Percentiles rank a stretch among this genome's conserved stretches.
These are phyloP conservation scores for Chlamydomonas urium DNA, from an alignment of 139 green algal species.

Conservation along the genomic window DNA sequence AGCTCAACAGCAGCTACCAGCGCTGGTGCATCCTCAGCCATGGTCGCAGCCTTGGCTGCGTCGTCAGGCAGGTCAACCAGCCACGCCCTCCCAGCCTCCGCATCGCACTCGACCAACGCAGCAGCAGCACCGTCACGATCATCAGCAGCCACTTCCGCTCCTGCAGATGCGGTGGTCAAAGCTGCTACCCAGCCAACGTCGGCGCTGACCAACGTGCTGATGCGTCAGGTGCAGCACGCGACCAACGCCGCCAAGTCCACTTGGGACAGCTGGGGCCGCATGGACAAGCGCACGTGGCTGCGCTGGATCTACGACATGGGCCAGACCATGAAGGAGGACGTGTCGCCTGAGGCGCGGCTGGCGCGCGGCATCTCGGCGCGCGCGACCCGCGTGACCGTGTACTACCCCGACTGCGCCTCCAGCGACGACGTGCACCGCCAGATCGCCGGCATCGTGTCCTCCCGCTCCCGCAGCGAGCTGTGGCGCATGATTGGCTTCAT, in stretches of 20 bases:
- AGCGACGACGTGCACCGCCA: neutral
- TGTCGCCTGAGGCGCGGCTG: slow-evolving; percentile 9
- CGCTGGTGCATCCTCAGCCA: neutral
- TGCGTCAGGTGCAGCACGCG: neutral
- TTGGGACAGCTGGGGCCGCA: slow-evolving; percentile 5
- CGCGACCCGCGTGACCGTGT: slow-evolving; percentile 10
- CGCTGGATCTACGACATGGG: slow-evolving; percentile 13
- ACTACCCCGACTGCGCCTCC: neutral
- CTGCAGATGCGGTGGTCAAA: neutral
- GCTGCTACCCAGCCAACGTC: too few species aligned
- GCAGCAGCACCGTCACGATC: neutral
- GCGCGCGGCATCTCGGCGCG: slow-evolving; percentile 6
- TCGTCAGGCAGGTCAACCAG: neutral
- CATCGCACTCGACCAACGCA: neutral
- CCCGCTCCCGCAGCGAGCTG: slow-evolving; percentile 5
- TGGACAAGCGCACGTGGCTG: slow-evolving; percentile 8
- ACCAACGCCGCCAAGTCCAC: slow-evolving; percentile 3
- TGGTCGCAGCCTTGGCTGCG: neutral
- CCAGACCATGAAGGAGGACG: slow-evolving; percentile 9
- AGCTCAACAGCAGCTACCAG: too few species aligned
- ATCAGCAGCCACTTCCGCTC: neutral
- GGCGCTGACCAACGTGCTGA: too few species aligned
- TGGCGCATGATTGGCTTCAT: slow-evolving; percentile 3
- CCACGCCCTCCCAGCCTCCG: neutral
- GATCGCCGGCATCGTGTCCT: neutral